Base-by-base conservation (phyloP, 2,329 filamentous ascomycete genomes). In the Colletotrichum navitas region DNA sequence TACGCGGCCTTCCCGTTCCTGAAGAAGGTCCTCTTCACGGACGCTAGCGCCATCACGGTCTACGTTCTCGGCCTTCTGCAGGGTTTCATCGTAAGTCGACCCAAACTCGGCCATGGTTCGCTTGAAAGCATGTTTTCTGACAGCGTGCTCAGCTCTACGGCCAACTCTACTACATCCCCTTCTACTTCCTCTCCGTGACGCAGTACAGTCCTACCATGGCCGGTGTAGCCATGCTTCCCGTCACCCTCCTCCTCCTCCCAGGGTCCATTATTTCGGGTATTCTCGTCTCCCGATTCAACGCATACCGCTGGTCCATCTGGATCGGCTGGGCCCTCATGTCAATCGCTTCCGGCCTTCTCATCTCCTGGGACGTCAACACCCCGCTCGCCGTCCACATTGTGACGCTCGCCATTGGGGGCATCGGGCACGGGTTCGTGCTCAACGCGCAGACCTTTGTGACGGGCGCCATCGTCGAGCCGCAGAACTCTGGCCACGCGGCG, bases 261-360 rank as follows among this genome's bases (percentile, higher is more conserved):
- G 76, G 76, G 0, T 80, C 78, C 41, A 81, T 82, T 65, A 66
- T 82, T 41, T 76, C 77, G 24, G 78, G 77, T 11, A 58, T 78
- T 21, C 59, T 80, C 4, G 77, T 80, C 1, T 78, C 80, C 1
- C 76, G 77, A 1, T 76, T 76, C 52, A 80, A 80, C 41, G 77
- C 74, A 62, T 82, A 78, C 74, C 80, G 82, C 39, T 82, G 80
- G 80, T 76, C 81, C 18, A 79, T 83, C 68, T 80, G 79, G 76
- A 68, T 76, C 52, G 82, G 82, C 24, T 84, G 82, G 80, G 74
- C 77, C 14, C 43, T 73, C 12, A 66, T 72, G 32, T 39, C 52
- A 1, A 29, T 76, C 3, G 74, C 71, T 1, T 66, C 66, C 24
- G 75, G 75, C 12, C 66, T 76, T 1, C 54, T 75, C 56, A 63